These are phyloP conservation scores for Takakia lepidozioides DNA, from an alignment of 225 moss, liverwort and hornwort species.

Conservation along the genomic window DNA sequence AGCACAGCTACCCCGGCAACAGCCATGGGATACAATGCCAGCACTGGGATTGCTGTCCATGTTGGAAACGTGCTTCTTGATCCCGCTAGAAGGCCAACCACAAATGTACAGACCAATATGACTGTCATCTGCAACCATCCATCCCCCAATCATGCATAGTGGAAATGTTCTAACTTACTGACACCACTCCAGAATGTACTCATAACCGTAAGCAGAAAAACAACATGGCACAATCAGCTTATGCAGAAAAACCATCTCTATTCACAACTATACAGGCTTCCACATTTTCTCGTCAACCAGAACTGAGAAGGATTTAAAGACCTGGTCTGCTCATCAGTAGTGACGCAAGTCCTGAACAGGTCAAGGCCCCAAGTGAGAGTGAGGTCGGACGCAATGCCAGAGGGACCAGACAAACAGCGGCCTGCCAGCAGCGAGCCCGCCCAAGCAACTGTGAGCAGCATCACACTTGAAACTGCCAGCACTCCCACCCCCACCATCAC, in stretches of 20 bases:
- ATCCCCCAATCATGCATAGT: background rate
- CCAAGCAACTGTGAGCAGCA: conserved; percentile 94
- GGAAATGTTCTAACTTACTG: background rate
- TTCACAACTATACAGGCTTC: background rate
- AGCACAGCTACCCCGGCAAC: conserved; percentile 66
- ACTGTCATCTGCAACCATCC: conserved; percentile 63
- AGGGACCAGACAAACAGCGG: conserved; percentile 67
- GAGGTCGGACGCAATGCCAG: conserved; percentile 67
- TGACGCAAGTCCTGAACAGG: conserved; percentile 69
- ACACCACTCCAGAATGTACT: too few relatives aligned
- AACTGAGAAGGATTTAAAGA: conserved; percentile 8
- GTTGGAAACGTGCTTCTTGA: conserved; percentile 79
- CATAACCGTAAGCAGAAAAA: too few relatives aligned
- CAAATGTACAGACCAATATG: conserved; percentile 55
- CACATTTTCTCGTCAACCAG: background rate
- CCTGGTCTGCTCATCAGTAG: conserved; percentile 97
- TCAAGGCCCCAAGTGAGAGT: conserved; percentile 62
- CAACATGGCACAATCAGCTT: background rate
- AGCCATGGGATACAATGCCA: conserved; percentile 75
- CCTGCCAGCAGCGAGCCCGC: conserved; percentile 80
- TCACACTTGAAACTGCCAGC: conserved; percentile 91
- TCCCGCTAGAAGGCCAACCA: conserved; percentile 43
- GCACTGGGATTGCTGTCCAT: conserved; percentile 54
- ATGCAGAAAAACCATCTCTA: background rate
- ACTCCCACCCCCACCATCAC: conserved; percentile 99